These are phyloP conservation scores for Boletus albobrunnescens DNA, from an alignment of 1,284 basidiomycete species.

Conservation along the genomic window DNA sequence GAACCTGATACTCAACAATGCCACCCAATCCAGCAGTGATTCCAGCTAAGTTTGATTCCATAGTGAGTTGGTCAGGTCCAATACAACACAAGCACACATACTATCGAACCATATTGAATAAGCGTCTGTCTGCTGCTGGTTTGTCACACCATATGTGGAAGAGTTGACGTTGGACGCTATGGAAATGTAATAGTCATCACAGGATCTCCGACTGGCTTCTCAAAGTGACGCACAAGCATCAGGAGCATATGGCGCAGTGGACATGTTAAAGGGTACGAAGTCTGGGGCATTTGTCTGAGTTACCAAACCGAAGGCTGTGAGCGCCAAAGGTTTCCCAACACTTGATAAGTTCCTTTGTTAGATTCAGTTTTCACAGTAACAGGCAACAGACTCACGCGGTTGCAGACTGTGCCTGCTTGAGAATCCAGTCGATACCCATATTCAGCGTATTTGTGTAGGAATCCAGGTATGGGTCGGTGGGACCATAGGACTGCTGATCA, in stretches of 20 bases:
- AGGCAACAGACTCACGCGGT: constrained; percentile 37
- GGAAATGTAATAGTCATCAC: constrained; percentile 1
- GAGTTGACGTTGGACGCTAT: constrained; percentile 17
- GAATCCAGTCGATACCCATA: constrained; percentile 53
- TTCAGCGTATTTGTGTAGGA: constrained; percentile 51
- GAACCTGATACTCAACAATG: constrained; percentile 56
- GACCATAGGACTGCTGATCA: constrained; percentile 54
- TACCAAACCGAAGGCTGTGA: constrained; percentile 61
- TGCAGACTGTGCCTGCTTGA: constrained; percentile 42
- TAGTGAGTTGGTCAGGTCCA: constrained; percentile 2
- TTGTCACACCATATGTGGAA: constrained; percentile 45
- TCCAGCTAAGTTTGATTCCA: constrained; percentile 35
- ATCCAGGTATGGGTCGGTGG: constrained; percentile 42
- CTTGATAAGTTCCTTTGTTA: constrained; percentile 33
- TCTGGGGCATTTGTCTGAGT: constrained; percentile 47
- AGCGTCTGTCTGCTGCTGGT: constrained; percentile 47
- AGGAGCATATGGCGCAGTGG: constrained; percentile 42
- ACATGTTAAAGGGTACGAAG: constrained; percentile 60
- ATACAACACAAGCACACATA: constrained; percentile 24
- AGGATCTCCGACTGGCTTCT: background rate
- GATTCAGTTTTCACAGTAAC: background rate
- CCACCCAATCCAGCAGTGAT: constrained; percentile 45
- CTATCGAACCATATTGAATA: constrained; percentile 52
- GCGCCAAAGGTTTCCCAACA: constrained; percentile 51
- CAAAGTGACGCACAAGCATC: constrained; percentile 31